Evolutionary conservation across 192 early-diverging fungal genomes (phyloP).

Genomic region (Pilaira anomala): DNA sequence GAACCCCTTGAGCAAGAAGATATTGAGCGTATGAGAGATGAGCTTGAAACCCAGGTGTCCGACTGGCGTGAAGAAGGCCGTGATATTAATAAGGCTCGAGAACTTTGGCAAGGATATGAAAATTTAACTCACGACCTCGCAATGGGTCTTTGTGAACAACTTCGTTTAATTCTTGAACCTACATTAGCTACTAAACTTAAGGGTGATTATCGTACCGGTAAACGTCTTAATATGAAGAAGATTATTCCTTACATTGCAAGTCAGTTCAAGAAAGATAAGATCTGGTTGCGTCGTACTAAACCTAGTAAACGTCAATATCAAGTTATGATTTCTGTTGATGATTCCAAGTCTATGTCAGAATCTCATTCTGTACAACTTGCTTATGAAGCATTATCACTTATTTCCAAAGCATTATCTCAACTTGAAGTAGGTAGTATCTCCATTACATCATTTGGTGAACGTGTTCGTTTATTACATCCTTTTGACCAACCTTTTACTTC

Average conservation of each 20-base stretch:
- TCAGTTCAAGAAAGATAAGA: constrained; percentile 99
- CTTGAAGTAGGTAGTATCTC: constrained; percentile 93
- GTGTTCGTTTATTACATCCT: constrained; percentile 84
- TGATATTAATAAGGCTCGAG: constrained; percentile 57
- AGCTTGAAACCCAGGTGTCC: constrained; percentile 74
- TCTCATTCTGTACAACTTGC: constrained; percentile 85
- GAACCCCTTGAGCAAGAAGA: constrained; percentile 53
- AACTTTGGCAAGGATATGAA: constrained; percentile 90
- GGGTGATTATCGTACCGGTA: constrained; percentile 97
- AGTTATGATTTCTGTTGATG: constrained; percentile 96
- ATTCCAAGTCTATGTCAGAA: constrained; percentile 97
- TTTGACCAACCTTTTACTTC: constrained; percentile 90
- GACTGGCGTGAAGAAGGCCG: constrained; percentile 70
- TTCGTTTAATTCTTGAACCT: constrained; percentile 94
- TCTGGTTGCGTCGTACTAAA: constrained; percentile 97
- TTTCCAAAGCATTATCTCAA: constrained; percentile 89
- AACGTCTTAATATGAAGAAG: constrained; percentile 98
- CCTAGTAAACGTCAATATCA: constrained; percentile 97
- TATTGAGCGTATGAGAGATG: constrained; percentile 71
- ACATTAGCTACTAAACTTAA: constrained; percentile 94
- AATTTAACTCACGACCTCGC: constrained; percentile 88
- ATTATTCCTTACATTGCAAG: constrained; percentile 99
- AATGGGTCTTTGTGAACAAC: constrained; percentile 87
- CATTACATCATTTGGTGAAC: constrained; percentile 89
- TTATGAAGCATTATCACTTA: constrained; percentile 89